These are phyloP conservation scores for Phytophthora sojae DNA, from an alignment of 352 stramenopile species.

Conservation along the genomic window DNA sequence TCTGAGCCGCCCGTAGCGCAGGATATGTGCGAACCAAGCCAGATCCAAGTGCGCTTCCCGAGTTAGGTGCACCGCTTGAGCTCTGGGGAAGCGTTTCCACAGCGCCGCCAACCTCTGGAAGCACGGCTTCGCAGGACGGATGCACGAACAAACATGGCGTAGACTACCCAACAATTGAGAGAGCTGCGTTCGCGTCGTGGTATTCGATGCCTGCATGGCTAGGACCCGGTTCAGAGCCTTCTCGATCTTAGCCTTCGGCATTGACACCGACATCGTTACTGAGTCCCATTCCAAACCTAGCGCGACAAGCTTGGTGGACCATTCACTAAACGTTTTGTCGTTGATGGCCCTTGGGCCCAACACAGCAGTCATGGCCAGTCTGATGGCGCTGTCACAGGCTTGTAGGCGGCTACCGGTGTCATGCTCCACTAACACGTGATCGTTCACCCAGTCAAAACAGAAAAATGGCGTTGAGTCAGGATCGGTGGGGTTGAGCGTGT, in stretches of 20 bases:
- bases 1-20: not conserved
- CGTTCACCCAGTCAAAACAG: not conserved
- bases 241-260: slow-evolving; percentile 20
- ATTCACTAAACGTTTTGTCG: not conserved
- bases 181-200: not conserved
- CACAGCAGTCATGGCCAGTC: not conserved
- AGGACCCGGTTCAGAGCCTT: slow-evolving; percentile 6
- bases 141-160: slow-evolving; percentile 3
- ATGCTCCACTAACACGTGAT: not conserved
- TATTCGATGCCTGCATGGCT: not conserved
- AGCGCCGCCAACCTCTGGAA: slow-evolving; percentile 3
- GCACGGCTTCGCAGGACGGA: slow-evolving; percentile 1
- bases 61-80: not conserved
- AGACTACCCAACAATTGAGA: slow-evolving; percentile 1
- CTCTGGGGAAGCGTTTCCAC: not conserved
- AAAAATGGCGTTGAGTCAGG: not conserved
- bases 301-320: not conserved
- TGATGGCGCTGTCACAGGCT: not conserved
- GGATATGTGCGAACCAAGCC: slow-evolving; percentile 1
- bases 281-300: slow-evolving; percentile 16
- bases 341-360: not conserved
- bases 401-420: not conserved
- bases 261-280: not conserved
- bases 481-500: not conserved
- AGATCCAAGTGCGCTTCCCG: not conserved